phyloP scores from a whole-genome alignment of 257 asterid genomes.

The Marsdenia floribunda region DNA sequence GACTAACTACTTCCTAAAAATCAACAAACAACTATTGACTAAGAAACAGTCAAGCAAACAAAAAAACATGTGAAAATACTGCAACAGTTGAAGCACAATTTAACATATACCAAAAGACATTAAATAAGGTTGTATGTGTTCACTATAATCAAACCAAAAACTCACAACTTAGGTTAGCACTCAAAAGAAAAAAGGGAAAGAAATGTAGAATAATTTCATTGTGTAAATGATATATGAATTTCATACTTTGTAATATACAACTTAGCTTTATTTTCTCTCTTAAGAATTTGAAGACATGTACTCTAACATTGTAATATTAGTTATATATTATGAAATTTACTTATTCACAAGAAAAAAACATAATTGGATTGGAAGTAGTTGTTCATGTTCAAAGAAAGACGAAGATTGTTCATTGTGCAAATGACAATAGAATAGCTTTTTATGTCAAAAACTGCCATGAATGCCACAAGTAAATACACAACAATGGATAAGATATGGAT shows the following conservation, averaged over 20 bases:
- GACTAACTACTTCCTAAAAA: no score
- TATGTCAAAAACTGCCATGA: no score
- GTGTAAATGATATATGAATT: not conserved
- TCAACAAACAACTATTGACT: no score
- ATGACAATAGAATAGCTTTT: no score
- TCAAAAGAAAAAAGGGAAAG: not conserved
- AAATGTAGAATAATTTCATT: not conserved
- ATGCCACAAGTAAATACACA: no score
- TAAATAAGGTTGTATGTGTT: slow-evolving; percentile 44
- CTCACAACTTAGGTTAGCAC: not conserved
- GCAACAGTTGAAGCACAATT: no score
- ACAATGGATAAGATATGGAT: no score
- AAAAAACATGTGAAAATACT: no score
- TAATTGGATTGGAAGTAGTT: not conserved
- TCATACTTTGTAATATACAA: not conserved
- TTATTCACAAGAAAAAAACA: not conserved
- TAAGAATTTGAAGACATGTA: not conserved
- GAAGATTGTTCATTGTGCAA: no score
- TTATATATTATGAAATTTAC: not conserved
- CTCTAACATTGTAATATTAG: not conserved
- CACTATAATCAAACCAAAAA: not conserved
- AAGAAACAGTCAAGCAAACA: no score
- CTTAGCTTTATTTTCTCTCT: not conserved
- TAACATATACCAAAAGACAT: slow-evolving; percentile 51
- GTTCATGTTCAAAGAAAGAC: no score